phyloP scores from a whole-genome alignment of 2,329 filamentous ascomycete species.

The Aspergillus ochraceoroseus region DNA sequence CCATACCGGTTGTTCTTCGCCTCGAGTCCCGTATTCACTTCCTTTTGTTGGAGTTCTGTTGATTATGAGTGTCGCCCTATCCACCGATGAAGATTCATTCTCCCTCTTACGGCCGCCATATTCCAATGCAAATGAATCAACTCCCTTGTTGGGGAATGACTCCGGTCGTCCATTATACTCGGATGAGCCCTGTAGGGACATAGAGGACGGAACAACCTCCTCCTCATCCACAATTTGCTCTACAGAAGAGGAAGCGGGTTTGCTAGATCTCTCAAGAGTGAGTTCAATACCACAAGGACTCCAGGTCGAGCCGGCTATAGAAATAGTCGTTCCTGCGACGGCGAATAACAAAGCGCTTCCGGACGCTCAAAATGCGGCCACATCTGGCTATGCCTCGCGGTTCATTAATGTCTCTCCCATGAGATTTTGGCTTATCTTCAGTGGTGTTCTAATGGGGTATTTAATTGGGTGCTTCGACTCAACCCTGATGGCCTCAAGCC shows the following conservation, averaged over 20 bases:
- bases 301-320: conserved; percentile 27
- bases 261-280: conserved; percentile 2
- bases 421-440: conserved; percentile 61
- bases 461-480: conserved; percentile 63
- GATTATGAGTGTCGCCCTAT: too few relatives aligned
- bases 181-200: background rate
- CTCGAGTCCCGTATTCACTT: too few relatives aligned
- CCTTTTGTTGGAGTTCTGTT: too few relatives aligned
- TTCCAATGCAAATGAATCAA: conserved; percentile 1
- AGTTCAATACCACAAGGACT: conserved; percentile 14
- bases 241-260: background rate
- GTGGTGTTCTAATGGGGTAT: conserved; percentile 54
- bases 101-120: background rate
- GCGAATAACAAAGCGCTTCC: conserved; percentile 10
- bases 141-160: conserved; percentile 2
- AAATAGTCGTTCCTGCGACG: conserved; percentile 21
- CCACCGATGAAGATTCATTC: too few relatives aligned
- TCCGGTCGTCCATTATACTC: conserved; percentile 1
- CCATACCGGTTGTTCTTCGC: too few relatives aligned
- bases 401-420: conserved; percentile 38
- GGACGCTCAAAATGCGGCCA: conserved; percentile 10
- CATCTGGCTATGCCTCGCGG: conserved; percentile 26
- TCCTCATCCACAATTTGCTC: background rate
- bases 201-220: conserved; percentile 1
- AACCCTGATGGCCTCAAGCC: conserved; percentile 75